These are phyloP conservation scores for Coniochaeta ligniaria DNA, from an alignment of 2,329 filamentous ascomycete genomes.

Conservation along the genomic window DNA sequence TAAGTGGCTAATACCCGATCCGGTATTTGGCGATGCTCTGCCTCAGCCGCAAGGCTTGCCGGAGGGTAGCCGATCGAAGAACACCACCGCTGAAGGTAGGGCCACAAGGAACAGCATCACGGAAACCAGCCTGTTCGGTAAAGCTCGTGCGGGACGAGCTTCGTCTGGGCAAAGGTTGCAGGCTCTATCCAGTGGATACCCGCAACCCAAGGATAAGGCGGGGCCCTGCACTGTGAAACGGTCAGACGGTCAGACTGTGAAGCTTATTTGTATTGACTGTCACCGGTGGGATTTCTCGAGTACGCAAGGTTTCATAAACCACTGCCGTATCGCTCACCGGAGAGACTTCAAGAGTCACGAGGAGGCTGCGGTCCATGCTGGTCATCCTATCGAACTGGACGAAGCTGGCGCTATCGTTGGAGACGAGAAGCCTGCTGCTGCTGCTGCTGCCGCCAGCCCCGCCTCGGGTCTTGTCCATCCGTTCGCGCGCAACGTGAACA, in stretches of 20 bases:
- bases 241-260: constrained; percentile 78
- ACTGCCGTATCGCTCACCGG: constrained; percentile 92
- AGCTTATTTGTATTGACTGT: constrained; percentile 85
- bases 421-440: constrained; percentile 26
- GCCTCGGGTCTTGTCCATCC: constrained; percentile 53
- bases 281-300: constrained; percentile 88
- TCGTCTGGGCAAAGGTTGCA: constrained; percentile 56
- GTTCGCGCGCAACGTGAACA: constrained; percentile 49
- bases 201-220: constrained; percentile 70
- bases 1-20: constrained; percentile 88
- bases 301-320: constrained; percentile 98
- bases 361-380: constrained; percentile 81
- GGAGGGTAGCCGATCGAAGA: constrained; percentile 33
- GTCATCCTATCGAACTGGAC: constrained; percentile 70
- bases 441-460: constrained; percentile 12
- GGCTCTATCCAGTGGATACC: constrained; percentile 62
- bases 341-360: constrained; percentile 94
- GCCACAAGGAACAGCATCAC: constrained; percentile 69
- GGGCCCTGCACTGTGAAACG: constrained; percentile 81
- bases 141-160: constrained; percentile 41
- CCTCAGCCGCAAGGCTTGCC: constrained; percentile 32
- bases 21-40: constrained; percentile 69
- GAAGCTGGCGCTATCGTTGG: constrained; percentile 43
- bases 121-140: constrained; percentile 41
- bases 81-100: constrained; percentile 59